phyloP scores from a whole-genome alignment of 140 eudicot genomes.

The Senecio squalidus region DNA sequence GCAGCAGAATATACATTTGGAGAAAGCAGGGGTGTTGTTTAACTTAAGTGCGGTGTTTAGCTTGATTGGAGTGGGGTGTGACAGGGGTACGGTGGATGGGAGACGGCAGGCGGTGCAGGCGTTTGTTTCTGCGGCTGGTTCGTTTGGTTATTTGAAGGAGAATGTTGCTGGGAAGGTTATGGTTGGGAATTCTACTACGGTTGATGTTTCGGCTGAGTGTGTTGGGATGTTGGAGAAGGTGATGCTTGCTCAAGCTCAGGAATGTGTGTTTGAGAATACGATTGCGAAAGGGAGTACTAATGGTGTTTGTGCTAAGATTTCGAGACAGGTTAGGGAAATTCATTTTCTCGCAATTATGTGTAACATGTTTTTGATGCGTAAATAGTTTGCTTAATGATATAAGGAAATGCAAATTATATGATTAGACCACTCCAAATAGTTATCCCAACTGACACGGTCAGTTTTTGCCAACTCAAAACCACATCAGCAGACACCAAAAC shows the following conservation, averaged over 20 bases:
- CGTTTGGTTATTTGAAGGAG: constrained; percentile 68
- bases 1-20: constrained; percentile 63
- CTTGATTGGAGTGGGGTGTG: constrained; percentile 63
- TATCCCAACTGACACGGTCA: too few species aligned
- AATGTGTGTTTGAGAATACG: constrained; percentile 74
- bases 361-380: background rate
- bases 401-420: background rate
- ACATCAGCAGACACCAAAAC: too few species aligned
- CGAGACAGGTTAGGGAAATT: constrained; percentile 58
- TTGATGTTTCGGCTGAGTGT: constrained; percentile 77
- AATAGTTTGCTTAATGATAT: background rate
- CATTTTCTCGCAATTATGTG: background rate
- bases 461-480: too few species aligned
- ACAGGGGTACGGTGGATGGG: constrained; percentile 61
- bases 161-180: constrained; percentile 62
- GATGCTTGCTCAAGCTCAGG: constrained; percentile 94
- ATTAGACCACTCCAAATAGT: too few species aligned
- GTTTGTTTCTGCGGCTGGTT: constrained; percentile 78
- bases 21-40: constrained; percentile 73
- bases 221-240: constrained; percentile 88
- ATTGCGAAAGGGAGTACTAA: constrained; percentile 79
- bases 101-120: constrained; percentile 61
- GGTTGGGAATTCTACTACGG: constrained; percentile 45
- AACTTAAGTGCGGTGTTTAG: constrained; percentile 80
- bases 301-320: constrained; percentile 74